phyloP scores from a whole-genome alignment of 2,329 filamentous ascomycete species.

The Alternaria angustiovoidea region DNA sequence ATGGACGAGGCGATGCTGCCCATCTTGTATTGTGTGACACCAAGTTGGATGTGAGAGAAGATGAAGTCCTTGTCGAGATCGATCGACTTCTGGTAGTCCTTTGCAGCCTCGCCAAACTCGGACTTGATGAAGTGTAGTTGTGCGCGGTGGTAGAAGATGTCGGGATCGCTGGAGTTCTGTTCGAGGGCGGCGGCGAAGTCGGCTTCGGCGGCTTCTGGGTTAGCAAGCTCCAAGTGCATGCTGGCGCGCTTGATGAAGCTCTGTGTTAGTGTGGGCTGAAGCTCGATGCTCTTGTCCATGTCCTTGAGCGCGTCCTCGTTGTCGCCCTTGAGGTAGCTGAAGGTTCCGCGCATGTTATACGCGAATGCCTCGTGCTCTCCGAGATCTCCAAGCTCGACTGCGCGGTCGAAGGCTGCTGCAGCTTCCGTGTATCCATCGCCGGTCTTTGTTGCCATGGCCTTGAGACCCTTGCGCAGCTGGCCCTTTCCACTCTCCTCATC shows the following conservation, averaged over 20 bases:
- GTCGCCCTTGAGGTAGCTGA: constrained; percentile 90
- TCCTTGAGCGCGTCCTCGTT: constrained; percentile 83
- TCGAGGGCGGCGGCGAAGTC: constrained; percentile 87
- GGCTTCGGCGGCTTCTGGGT: constrained; percentile 83
- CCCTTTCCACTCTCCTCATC: constrained; percentile 81
- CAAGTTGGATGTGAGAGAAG: constrained; percentile 98
- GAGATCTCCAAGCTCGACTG: constrained; percentile 81
- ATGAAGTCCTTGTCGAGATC: constrained; percentile 96
- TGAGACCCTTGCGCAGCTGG: constrained; percentile 83
- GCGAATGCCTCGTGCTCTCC: constrained; percentile 87
- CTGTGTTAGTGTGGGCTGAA: constrained; percentile 87
- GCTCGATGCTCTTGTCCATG: constrained; percentile 89
- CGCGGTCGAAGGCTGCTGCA: constrained; percentile 83
- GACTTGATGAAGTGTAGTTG: constrained; percentile 98
- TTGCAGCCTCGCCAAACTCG: constrained; percentile 91
- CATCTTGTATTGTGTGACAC: constrained; percentile 99
- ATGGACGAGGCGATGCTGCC: constrained; percentile 96
- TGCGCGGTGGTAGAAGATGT: constrained; percentile 98
- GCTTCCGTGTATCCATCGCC: constrained; percentile 92
- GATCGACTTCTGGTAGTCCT: constrained; percentile 99
- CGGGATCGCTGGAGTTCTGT: constrained; percentile 87
- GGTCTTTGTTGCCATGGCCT: constrained; percentile 84
- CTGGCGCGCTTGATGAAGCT: constrained; percentile 99
- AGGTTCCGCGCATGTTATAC: constrained; percentile 96
- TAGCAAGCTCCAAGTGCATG: constrained; percentile 92